phyloP scores from a whole-genome alignment of 495 filamentous ascomycete species.

The Lophium mytilinum region DNA sequence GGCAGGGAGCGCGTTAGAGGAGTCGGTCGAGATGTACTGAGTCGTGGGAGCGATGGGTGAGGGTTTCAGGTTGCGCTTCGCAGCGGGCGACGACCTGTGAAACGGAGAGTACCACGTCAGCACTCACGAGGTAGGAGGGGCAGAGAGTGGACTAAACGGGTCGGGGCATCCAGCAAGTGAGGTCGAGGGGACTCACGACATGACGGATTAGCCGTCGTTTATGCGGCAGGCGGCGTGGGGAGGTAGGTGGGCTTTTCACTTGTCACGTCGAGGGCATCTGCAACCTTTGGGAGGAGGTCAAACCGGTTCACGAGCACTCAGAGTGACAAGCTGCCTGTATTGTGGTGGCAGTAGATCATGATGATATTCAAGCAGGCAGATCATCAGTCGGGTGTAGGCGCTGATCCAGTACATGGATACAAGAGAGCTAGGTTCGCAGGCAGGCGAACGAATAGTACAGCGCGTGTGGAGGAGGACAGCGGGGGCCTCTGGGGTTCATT shows the following conservation, averaged over 20 bases:
- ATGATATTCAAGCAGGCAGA: constrained; percentile 28
- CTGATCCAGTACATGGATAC: constrained; percentile 28
- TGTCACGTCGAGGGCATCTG: constrained; percentile 1
- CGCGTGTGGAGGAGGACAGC: constrained; percentile 15
- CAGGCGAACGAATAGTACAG: constrained; percentile 23
- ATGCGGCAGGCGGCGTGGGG: not conserved
- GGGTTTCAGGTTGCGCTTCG: constrained; percentile 28
- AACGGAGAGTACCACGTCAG: constrained; percentile 24
- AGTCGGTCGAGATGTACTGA: constrained; percentile 14
- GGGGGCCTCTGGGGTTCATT: constrained; percentile 17
- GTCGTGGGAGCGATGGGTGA: constrained; percentile 21
- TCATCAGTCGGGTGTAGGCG: constrained; percentile 20
- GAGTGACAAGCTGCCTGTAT: constrained; percentile 5
- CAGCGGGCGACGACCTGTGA: constrained; percentile 24
- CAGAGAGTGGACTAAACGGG: not conserved
- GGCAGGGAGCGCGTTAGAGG: constrained; percentile 12
- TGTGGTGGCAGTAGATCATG: constrained; percentile 22
- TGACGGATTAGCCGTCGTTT: constrained; percentile 7
- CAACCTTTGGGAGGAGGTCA: not conserved
- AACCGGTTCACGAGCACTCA: constrained; percentile 7
- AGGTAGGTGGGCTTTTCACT: constrained; percentile 12
- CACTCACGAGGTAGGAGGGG: constrained; percentile 2
- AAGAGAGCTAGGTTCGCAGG: constrained; percentile 21
- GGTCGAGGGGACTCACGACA: constrained; percentile 26
- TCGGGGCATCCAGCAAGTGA: not conserved